A percentile compares a stretch with the other conserved stretches of the same genome.
Conservation (phyloP, 2,329 filamentous ascomycete genomes). For the Fonsecaea multimorphosa region DNA sequence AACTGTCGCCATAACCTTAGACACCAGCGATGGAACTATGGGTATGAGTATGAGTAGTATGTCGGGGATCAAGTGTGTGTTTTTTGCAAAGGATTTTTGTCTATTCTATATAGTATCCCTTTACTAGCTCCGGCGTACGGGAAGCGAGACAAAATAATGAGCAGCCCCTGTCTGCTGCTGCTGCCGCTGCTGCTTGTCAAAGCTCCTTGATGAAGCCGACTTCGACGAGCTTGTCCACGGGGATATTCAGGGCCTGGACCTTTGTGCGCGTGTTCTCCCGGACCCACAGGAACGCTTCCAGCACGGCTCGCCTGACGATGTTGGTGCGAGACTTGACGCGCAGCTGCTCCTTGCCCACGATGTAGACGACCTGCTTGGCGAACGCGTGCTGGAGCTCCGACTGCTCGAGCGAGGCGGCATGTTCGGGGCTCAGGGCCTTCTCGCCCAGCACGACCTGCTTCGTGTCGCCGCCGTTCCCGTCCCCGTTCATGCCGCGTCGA, state of each 20-base stretch:
- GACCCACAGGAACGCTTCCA: constrained; percentile 49
- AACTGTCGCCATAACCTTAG: too few relatives aligned
- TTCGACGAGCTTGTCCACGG: constrained; percentile 48
- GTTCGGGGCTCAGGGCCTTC: not conserved
- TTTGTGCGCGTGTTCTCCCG: constrained; percentile 49
- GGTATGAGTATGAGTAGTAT: too few relatives aligned
- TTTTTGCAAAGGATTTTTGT: too few relatives aligned
- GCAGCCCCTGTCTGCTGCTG: too few relatives aligned
- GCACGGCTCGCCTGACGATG: constrained; percentile 40
- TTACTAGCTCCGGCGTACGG: too few relatives aligned
- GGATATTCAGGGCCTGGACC: constrained; percentile 42
- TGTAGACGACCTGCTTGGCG: constrained; percentile 58
- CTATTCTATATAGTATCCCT: too few relatives aligned
- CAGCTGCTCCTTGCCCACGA: constrained; percentile 52
- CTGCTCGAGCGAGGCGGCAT: not conserved
- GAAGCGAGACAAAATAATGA: too few relatives aligned
- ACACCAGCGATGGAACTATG: too few relatives aligned
- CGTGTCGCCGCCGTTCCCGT: not conserved
- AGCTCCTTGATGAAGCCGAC: constrained; percentile 51
- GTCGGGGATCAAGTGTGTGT: too few relatives aligned
- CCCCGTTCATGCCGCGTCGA: too few relatives aligned
- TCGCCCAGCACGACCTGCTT: not conserved
- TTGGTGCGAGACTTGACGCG: constrained; percentile 41
- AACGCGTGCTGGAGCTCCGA: constrained; percentile 51
- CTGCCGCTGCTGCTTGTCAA: too few relatives aligned